Evolutionary conservation across 805 yeast species (phyloP).

Genomic region (Yarrowia sp.): DNA sequence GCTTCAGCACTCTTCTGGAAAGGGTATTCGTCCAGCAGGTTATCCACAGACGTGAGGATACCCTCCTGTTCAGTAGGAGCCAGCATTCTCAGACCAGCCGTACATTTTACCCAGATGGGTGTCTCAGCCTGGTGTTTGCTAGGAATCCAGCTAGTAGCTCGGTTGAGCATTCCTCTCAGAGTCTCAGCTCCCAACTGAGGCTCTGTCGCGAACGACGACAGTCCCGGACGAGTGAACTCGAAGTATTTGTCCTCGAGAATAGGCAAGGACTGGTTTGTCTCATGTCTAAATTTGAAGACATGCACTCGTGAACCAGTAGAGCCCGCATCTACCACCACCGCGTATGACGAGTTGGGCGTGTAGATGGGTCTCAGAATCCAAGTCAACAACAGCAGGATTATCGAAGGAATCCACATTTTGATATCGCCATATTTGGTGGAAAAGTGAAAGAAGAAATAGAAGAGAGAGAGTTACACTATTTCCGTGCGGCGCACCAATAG

Average conservation of each 20-base stretch:
- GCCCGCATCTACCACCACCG: slow-evolving; percentile 95
- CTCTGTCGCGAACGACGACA: slow-evolving; percentile 82
- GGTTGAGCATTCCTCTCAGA: slow-evolving; percentile 76
- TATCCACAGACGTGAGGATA: slow-evolving; percentile 75
- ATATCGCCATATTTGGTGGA: slow-evolving; percentile 21
- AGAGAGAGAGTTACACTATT: slow-evolving; percentile 8
- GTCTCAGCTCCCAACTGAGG: slow-evolving; percentile 83
- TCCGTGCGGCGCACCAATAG: slow-evolving; percentile 14
- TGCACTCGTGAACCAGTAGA: slow-evolving; percentile 96
- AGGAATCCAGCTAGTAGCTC: slow-evolving; percentile 81
- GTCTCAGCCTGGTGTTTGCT: slow-evolving; percentile 72
- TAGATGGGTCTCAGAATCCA: slow-evolving; percentile 23
- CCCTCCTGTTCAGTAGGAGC: slow-evolving; percentile 74
- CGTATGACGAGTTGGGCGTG: slow-evolving; percentile 53
- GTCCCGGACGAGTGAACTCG: slow-evolving; percentile 87
- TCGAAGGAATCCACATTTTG: slow-evolving; percentile 31
- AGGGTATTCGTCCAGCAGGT: slow-evolving; percentile 83
- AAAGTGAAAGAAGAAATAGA: slow-evolving; percentile 35
- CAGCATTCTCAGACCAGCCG: slow-evolving; percentile 89
- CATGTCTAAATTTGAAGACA: slow-evolving; percentile 76
- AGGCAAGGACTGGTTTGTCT: slow-evolving; percentile 83
- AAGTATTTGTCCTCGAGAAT: slow-evolving; percentile 76
- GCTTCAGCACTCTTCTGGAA: slow-evolving; percentile 76
- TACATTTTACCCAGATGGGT: slow-evolving; percentile 88
- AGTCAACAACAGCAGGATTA: slow-evolving; percentile 15